phyloP scores from a whole-genome alignment of 2,329 filamentous ascomycete genomes.

The Nothopassalora personata region DNA sequence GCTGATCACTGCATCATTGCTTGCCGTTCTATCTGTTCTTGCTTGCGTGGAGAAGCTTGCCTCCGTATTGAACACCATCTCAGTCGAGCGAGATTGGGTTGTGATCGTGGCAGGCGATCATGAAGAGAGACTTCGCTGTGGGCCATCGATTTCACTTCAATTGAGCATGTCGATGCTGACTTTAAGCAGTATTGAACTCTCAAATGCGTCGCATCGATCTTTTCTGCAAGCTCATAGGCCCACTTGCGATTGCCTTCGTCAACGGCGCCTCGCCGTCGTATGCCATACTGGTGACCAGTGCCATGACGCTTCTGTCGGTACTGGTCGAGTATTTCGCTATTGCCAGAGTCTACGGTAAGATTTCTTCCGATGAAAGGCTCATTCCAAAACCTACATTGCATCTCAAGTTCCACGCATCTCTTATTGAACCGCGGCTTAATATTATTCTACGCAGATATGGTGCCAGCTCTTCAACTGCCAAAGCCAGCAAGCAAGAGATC shows the following conservation, averaged over 20 bases:
- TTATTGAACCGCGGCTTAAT: too few species aligned
- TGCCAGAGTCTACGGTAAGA: slow-evolving; percentile 34
- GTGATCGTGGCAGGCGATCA: slow-evolving; percentile 46
- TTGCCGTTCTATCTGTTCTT: slow-evolving; percentile 30
- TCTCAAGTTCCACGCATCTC: too few species aligned
- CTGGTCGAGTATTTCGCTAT: slow-evolving; percentile 52
- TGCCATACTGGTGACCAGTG: slow-evolving; percentile 48
- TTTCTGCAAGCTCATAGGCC: slow-evolving; percentile 53
- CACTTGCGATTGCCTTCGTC: slow-evolving; percentile 48
- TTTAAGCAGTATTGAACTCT: slow-evolving; percentile 46
- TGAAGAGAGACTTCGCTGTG: slow-evolving; percentile 25
- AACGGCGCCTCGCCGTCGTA: slow-evolving; percentile 44
- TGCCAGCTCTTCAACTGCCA: background rate
- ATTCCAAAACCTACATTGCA: too few species aligned
- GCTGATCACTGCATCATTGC: background rate
- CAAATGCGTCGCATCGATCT: slow-evolving; percentile 58
- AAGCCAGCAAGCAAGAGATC: background rate
- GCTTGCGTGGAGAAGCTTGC: slow-evolving; percentile 66
- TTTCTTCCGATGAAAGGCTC: background rate
- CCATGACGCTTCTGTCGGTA: slow-evolving; percentile 47
- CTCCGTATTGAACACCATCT: slow-evolving; percentile 59
- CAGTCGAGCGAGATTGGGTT: slow-evolving; percentile 67
- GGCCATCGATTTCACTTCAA: slow-evolving; percentile 2
- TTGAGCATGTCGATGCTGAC: slow-evolving; percentile 12
- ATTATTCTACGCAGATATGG: background rate